These are phyloP conservation scores for Beauveria varroae DNA, from an alignment of 2,329 filamentous ascomycete species.

Conservation along the genomic window DNA sequence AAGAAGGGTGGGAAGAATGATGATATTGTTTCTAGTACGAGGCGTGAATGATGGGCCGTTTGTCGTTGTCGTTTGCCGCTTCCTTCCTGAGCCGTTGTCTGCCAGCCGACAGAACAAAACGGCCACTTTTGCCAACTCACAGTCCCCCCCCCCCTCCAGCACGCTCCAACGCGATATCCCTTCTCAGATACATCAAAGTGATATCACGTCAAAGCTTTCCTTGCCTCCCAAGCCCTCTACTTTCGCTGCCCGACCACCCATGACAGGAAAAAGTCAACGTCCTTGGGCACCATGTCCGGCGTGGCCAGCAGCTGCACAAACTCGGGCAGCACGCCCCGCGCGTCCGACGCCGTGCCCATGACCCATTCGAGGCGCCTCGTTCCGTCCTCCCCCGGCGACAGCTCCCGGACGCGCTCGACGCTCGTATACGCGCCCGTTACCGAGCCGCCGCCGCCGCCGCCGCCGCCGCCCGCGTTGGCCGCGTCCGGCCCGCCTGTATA, in stretches of 20 bases:
- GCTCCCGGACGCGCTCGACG: conserved; percentile 52
- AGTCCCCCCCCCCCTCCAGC: too few species aligned
- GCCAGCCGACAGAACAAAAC: conserved; percentile 4
- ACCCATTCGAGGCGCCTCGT: conserved; percentile 55
- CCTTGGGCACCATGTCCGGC: conserved; percentile 57
- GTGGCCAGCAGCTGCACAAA: conserved; percentile 59
- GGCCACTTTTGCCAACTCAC: background rate
- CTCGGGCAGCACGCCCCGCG: conserved; percentile 57
- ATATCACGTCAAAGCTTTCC: background rate
- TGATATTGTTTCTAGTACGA: background rate
- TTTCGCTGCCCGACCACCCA: conserved; percentile 48
- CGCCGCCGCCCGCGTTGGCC: conserved; percentile 32
- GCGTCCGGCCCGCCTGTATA: conserved; percentile 30
- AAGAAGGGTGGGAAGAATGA: background rate
- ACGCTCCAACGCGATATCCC: background rate
- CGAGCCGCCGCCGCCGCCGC: conserved; percentile 34
- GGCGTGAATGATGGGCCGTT: background rate
- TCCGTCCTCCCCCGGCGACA: conserved; percentile 21
- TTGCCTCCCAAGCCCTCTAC: conserved; percentile 6
- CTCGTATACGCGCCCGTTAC: conserved; percentile 56
- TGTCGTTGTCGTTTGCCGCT: background rate
- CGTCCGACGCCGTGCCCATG: conserved; percentile 70
- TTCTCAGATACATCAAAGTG: background rate
- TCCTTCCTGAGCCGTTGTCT: background rate
- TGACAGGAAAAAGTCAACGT: conserved; percentile 59